phyloP scores from a whole-genome alignment of 2,329 filamentous ascomycete genomes.

The Alternaria ventricosa region DNA sequence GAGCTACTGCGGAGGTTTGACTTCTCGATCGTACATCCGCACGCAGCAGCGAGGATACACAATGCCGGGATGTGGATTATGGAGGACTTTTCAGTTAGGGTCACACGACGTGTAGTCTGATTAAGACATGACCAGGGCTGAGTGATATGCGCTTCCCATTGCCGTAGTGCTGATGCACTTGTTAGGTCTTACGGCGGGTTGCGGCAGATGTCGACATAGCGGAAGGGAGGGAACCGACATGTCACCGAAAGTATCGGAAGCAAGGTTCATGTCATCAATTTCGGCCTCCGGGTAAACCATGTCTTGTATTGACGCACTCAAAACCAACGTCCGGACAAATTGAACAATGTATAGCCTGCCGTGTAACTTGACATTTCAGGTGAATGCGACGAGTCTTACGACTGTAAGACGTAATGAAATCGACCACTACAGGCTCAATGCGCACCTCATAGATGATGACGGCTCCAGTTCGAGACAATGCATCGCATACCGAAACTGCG shows the following conservation, averaged over 20 bases:
- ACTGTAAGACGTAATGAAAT: neutral
- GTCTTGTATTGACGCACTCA: neutral
- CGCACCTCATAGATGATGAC: neutral
- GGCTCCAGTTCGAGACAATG: neutral
- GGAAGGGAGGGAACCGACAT: neutral
- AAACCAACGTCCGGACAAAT: neutral
- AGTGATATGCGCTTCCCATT: neutral
- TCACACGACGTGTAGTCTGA: neutral
- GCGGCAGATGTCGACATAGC: neutral
- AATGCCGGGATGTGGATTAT: neutral
- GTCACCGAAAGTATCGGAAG: neutral
- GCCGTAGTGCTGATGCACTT: neutral
- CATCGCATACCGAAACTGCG: neutral
- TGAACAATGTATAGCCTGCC: neutral
- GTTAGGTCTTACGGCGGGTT: neutral
- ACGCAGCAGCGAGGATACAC: neutral
- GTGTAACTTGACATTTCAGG: neutral
- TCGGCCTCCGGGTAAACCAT: neutral
- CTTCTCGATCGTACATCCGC: neutral
- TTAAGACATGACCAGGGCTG: neutral
- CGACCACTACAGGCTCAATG: neutral
- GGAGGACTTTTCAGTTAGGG: neutral
- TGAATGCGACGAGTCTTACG: neutral
- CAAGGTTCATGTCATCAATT: neutral
- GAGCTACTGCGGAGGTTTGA: slow-evolving; percentile 9